Base-by-base conservation (phyloP, 495 filamentous ascomycete genomes). In the Penicillium samsonianum region DNA sequence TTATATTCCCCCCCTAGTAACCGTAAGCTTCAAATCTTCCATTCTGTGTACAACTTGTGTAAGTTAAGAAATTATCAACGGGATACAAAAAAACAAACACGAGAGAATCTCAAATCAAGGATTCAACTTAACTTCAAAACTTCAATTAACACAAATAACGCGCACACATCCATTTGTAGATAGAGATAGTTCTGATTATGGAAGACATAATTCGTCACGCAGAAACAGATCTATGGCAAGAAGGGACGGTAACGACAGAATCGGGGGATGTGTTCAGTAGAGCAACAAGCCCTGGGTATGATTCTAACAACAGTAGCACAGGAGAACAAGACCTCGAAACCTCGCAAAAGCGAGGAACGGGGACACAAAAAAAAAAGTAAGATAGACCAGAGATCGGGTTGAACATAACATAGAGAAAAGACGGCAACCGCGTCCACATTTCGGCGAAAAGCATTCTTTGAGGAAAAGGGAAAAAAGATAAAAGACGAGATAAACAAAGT, bases 221-320 rank as follows among this genome's bases (percentile, higher is more conserved):
- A 38, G 33, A 22, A 52, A 42, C 33, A 52, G n/a, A 37, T 52
- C 33, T 40, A 41, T 25, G n/a, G 25, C 25, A 20, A 40, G 14
- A 44, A 35, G 20, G 7, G n/a, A 17, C 26, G 25, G 48, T 52
- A 58, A 58, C 28, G 55, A 57, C 45, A 41, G 55, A 41, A 38
- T 16, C 19, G 45, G 37, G 25, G 20, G 10, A 33, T 33, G 30
- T 30, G 30, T 48, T 31, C 43, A 26, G 53, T 41, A 30, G 22
- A 35, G 25, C 42, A 26, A 17, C 33, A 52, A 41, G 53, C 55
- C 46, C 17, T 23, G 55, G 55, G 55, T 57, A 57, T 57, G 55
- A 57, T 50, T 57, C 55, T 57, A 57, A 51, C 47, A 49, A 57
- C 55, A 50, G 45, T 57, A 49, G 46, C 51, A 57, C 55, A 56